A percentile compares a stretch with the other conserved stretches of the same genome.
Evolutionary conservation across 1,139 yeast species (phyloP).

Genomic region (Lodderomyces pseudojiufengensis): DNA sequence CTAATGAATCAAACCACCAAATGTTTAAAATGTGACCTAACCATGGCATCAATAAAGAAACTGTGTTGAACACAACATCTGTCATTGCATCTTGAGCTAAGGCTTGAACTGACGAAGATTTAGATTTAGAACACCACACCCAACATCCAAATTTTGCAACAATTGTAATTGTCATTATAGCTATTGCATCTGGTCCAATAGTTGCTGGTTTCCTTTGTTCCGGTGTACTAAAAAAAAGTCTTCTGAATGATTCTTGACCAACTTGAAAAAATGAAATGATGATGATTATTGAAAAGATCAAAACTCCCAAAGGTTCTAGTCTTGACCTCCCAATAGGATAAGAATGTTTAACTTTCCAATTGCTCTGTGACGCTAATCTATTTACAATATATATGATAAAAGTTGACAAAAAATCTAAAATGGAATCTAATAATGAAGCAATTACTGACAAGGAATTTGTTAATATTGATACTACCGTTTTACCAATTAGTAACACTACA

Average conservation of each 20-base stretch:
- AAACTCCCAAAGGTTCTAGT: constrained; percentile 74
- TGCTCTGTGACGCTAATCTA: constrained; percentile 51
- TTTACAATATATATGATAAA: constrained; percentile 67
- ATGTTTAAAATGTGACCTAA: constrained; percentile 47
- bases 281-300: constrained; percentile 68
- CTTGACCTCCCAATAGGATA: constrained; percentile 72
- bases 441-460: constrained; percentile 71
- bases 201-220: constrained; percentile 37
- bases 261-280: constrained; percentile 72
- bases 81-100: constrained; percentile 80
- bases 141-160: constrained; percentile 58
- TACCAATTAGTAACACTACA: constrained; percentile 57
- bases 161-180: constrained; percentile 63
- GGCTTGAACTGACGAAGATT: constrained; percentile 71
- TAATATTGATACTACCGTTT: constrained; percentile 55
- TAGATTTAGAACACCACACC: constrained; percentile 60
- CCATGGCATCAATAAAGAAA: constrained; percentile 68
- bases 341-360: constrained; percentile 44
- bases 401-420: constrained; percentile 71
- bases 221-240: constrained; percentile 28
- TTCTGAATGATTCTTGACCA: constrained; percentile 56
- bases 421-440: constrained; percentile 76
- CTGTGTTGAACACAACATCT: constrained; percentile 66
- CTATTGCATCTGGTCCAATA: constrained; percentile 52
- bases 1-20: constrained; percentile 73